Evolutionary conservation across 2,329 filamentous ascomycete species (phyloP).

Genomic region (Pseudonectria foliicola): DNA sequence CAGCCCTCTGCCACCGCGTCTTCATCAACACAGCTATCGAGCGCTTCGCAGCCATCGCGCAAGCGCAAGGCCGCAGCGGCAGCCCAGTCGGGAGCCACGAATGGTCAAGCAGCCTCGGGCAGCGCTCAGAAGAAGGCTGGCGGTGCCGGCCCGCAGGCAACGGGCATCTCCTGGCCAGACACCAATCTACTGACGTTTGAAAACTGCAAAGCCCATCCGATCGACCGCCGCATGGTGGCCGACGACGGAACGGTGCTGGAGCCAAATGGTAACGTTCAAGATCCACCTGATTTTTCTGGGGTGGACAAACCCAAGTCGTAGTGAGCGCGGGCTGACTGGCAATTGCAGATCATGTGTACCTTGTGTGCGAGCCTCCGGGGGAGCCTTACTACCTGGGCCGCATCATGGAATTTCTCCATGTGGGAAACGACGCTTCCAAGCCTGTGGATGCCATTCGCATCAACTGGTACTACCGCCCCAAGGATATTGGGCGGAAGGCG

Average conservation of each 20-base stretch:
- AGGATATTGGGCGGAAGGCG: conserved; percentile 88
- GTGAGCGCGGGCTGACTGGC: conserved; percentile 25
- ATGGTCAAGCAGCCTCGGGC: conserved; percentile 14
- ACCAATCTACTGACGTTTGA: conserved; percentile 89
- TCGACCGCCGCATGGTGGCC: conserved; percentile 72
- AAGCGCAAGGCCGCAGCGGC: conserved; percentile 71
- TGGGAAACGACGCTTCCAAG: conserved; percentile 63
- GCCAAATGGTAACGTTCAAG: conserved; percentile 63
- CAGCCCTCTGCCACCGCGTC: conserved; percentile 22
- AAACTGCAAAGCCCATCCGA: conserved; percentile 58
- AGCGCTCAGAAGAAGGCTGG: conserved; percentile 18
- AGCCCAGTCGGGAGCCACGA: conserved; percentile 19
- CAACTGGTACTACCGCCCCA: conserved; percentile 97
- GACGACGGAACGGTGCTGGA: conserved; percentile 83
- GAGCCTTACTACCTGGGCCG: conserved; percentile 96
- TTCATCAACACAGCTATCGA: conserved; percentile 43
- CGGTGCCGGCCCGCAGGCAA: conserved; percentile 25
- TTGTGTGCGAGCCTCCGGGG: conserved; percentile 93
- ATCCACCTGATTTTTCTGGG: conserved; percentile 5
- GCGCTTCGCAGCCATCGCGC: conserved; percentile 50
- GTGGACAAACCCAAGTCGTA: conserved; percentile 12
- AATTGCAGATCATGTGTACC: conserved; percentile 69
- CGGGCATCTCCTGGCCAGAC: conserved; percentile 44
- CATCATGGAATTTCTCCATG: conserved; percentile 95
- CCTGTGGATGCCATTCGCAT: conserved; percentile 83